Evolutionary conservation across 192 early-diverging fungal species (phyloP), one percentile per base, ranked within the genome.

Genomic region (Gamsiella multidivaricata): DNA sequence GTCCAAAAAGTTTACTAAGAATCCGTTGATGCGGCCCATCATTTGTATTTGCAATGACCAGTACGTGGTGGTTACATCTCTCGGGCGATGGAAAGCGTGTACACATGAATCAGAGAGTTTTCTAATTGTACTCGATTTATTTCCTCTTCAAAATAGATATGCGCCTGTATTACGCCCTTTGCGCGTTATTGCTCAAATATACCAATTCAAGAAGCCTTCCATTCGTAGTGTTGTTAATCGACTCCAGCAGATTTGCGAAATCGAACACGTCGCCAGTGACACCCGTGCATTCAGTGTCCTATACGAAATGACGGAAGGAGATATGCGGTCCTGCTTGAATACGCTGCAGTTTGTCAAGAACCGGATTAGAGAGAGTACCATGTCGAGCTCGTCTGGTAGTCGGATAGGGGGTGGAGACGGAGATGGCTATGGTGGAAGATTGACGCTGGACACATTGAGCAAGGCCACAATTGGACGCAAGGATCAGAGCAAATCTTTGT

Each of bases 1-100:
- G 32, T 54, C 79, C 61, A 62, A 74, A 79, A 76, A 73, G 33
- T 55, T 53, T 26, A 66, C 67, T 5, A 70, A 78, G 11, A 81
- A 75, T 5, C 88, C 88, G 7, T 83, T 97, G 22, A 80, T 93
- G 53, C 85, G 96, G 5, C 97, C 97, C 47, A 96, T 99, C 53
- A 98, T 99, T 37, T 99, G 96, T 78, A 97, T 99, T 61, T 99
- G 97, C 87, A 99, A 99, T 80, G 96, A 98, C 80, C 90, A 85
- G 89, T 93, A 87, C 45, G 80, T 84, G 2, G 23, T 17, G 22
- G 8, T 22, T 20, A 2, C 22, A 26, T 10, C 20, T 52, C n/a
- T 17, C 50, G 42, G n/a, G n/a, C n/a, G n/a, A n/a, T n/a, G n/a
- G n/a, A n/a, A n/a, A n/a, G n/a, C n/a, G n/a, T n/a, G n/a, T n/a